A percentile compares a stretch with the other conserved stretches of the same genome.
phyloP scores from a whole-genome alignment of 83 land plant genomes.

The Thuja plicata region DNA sequence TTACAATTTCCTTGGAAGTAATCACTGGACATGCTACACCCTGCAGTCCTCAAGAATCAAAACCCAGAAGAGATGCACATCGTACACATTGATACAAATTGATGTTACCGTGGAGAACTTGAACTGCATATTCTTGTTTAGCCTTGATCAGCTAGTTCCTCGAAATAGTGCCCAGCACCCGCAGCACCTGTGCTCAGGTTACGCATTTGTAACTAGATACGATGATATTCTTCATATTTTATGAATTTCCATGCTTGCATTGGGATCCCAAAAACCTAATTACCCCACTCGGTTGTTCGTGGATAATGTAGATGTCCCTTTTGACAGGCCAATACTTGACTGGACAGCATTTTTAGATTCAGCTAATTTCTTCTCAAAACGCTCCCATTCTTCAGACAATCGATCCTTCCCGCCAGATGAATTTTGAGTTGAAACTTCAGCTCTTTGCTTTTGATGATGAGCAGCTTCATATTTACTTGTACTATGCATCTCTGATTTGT shows the following conservation, averaged over 20 bases:
- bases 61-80: slow-evolving; percentile 2
- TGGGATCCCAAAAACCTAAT: background rate
- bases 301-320: background rate
- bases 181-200: background rate
- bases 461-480: background rate
- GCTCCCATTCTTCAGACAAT: slow-evolving; percentile 14
- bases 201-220: background rate
- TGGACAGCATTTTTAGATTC: slow-evolving; percentile 1
- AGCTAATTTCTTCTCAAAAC: slow-evolving; percentile 14
- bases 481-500: background rate
- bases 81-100: background rate
- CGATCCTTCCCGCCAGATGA: background rate
- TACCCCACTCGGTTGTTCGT: background rate
- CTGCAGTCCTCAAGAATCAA: background rate
- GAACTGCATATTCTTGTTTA: slow-evolving; percentile 3
- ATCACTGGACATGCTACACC: background rate
- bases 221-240: background rate
- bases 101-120: slow-evolving; percentile 1
- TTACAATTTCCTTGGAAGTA: slow-evolving; percentile 1
- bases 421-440: background rate
- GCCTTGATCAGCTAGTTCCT: background rate
- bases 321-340: background rate
- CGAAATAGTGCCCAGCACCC: background rate
- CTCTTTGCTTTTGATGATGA: background rate
- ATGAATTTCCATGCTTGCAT: background rate